Conservation (phyloP, 2,329 filamentous ascomycete species). For the Anisogramma anomala region DNA sequence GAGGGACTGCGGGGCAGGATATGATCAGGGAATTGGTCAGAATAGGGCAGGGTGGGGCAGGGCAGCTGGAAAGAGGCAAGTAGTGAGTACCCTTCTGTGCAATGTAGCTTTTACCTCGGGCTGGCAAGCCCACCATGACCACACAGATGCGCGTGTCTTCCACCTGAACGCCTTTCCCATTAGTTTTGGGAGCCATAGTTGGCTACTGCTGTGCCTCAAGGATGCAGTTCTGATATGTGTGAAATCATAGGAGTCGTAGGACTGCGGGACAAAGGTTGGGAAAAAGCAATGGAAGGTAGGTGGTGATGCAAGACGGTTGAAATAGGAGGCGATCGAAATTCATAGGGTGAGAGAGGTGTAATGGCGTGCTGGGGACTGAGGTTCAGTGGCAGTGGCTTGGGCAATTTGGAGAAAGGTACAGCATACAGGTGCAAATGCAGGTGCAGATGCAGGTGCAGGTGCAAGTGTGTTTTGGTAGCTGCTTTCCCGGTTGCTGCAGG, state of each 20-base stretch:
- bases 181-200: constrained; percentile 40
- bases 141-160: constrained; percentile 96
- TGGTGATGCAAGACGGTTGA: neutral
- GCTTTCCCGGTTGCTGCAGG: neutral
- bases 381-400: neutral
- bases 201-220: constrained; percentile 4
- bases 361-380: constrained; percentile 5
- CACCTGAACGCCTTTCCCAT: constrained; percentile 68
- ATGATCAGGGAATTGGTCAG: neutral
- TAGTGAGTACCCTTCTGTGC: constrained; percentile 72
- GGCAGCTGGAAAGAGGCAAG: constrained; percentile 1
- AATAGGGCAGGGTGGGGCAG: neutral
- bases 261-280: neutral
- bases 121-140: constrained; percentile 95
- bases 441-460: too few relatives aligned
- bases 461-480: neutral
- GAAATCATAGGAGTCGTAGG: constrained; percentile 6
- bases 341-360: constrained; percentile 8
- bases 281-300: neutral
- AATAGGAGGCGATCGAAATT: constrained; percentile 4
- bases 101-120: constrained; percentile 93
- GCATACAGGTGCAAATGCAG: neutral
- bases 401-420: neutral
- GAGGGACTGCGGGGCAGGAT: neutral
- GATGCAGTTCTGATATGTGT: neutral